Conservation (phyloP, 2,329 filamentous ascomycete genomes). For the Leptographium flavum region DNA sequence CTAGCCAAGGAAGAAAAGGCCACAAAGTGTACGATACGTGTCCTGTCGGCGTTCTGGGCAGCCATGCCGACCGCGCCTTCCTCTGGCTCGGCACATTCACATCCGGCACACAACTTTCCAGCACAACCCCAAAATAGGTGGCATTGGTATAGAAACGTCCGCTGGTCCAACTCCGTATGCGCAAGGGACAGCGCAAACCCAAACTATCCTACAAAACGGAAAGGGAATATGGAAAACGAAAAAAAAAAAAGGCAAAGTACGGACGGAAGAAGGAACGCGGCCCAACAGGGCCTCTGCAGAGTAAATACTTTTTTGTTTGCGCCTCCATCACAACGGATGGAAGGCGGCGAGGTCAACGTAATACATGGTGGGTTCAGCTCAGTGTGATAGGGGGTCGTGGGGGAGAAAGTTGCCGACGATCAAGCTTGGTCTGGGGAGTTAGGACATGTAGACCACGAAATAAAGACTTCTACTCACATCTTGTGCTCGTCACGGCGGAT, state of each 20-base stretch:
- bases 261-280: no score
- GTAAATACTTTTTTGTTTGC: no score
- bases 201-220: background rate
- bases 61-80: background rate
- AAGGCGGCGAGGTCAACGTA: no score
- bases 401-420: constrained; percentile 97
- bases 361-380: background rate
- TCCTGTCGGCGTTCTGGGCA: background rate
- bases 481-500: constrained; percentile 91
- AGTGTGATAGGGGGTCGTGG: constrained; percentile 42
- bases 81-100: background rate
- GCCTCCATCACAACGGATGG: no score
- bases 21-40: background rate
- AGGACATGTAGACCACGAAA: background rate
- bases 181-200: background rate
- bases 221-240: background rate
- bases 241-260: background rate
- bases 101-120: background rate
- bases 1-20: background rate
- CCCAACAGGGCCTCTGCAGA: no score
- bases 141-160: background rate
- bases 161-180: background rate
- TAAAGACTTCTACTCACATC: constrained; percentile 49
- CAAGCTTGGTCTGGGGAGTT: constrained; percentile 60
- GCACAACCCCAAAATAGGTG: background rate